Evolutionary conservation across 441 rosid species (phyloP).

Genomic region (Capsella rubella): DNA sequence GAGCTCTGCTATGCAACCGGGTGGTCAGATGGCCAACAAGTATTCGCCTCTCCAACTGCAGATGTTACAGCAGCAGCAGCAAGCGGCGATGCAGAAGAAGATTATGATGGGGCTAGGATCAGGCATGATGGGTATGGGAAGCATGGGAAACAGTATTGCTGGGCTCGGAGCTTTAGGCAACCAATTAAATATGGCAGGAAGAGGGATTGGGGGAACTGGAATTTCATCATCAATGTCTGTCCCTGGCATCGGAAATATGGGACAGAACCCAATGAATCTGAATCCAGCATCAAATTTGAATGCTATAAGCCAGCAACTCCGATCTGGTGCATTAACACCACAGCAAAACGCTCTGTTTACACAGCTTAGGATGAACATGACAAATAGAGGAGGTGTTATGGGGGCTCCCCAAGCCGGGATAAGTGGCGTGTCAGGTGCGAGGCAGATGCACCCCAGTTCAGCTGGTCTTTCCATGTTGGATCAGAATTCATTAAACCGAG

Average conservation of each 20-base stretch:
- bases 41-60: constrained; percentile 73
- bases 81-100: constrained; percentile 70
- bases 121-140: constrained; percentile 72
- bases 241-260: constrained; percentile 63
- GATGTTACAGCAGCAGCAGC: constrained; percentile 75
- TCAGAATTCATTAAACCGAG: constrained; percentile 60
- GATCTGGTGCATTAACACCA: constrained; percentile 57
- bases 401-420: constrained; percentile 72
- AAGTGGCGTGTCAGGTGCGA: constrained; percentile 69
- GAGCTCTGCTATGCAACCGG: constrained; percentile 76
- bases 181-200: constrained; percentile 71
- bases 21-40: constrained; percentile 80
- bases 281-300: constrained; percentile 61
- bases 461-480: constrained; percentile 73
- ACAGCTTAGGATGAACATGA: constrained; percentile 47
- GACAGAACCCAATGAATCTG: constrained; percentile 72
- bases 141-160: constrained; percentile 66
- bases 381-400: constrained; percentile 47
- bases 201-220: constrained; percentile 80
- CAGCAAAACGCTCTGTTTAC: constrained; percentile 48
- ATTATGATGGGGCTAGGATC: constrained; percentile 74
- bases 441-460: constrained; percentile 77
- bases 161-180: constrained; percentile 72
- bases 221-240: constrained; percentile 80
- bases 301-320: constrained; percentile 69